Evolutionary conservation across 371 early-diverging fungal species (phyloP), one percentile per base, ranked within the genome.

Genomic region (Lichtheimia ornata): DNA sequence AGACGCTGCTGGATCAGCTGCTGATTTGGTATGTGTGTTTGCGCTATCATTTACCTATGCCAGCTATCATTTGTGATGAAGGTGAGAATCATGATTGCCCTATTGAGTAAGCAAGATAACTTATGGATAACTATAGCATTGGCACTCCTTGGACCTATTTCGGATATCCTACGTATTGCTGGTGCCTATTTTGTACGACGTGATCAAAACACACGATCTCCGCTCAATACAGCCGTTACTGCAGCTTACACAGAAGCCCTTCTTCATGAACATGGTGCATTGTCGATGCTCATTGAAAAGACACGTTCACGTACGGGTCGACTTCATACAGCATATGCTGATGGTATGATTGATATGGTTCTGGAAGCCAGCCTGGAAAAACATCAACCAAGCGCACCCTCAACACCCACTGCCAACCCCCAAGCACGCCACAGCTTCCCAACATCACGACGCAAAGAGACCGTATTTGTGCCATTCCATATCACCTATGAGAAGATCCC

Each of bases 1-100:
- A 78, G 41, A 76, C 82, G 1, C 58, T 81, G 2, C 42, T 78
- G 30, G 82, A 81, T 56, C 76, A 74, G 14, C 56, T 81, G 0
- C 24, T 81, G n/a, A 58, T 78, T 4, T 81, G 82, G 82, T 81
- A 81, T 24, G 66, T 78, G 13, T 76, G 74, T 51, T 51, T 81
- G 12, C 72, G 78, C 3, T 76, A 78, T 28, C 66, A 73, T 45
- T 45, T 81, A 15, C 82, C 82, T 4, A 66, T 81, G 15, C 82
- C 82, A 14, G 74, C 82, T n/a, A 69, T 81, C 27, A 72, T 72
- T 0, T 81, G 78, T 45, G 82, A 81, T 61, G 82, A 81, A 70
- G 74, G 72, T 76, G 51, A 55, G 47, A 14, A 7, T 51, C 2
- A 28, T 35, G 45, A 5, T 30, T 28, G 2, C 0, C 12, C 5